phyloP scores from a whole-genome alignment of 352 stramenopile genomes.

The Peronospora farinosa region DNA sequence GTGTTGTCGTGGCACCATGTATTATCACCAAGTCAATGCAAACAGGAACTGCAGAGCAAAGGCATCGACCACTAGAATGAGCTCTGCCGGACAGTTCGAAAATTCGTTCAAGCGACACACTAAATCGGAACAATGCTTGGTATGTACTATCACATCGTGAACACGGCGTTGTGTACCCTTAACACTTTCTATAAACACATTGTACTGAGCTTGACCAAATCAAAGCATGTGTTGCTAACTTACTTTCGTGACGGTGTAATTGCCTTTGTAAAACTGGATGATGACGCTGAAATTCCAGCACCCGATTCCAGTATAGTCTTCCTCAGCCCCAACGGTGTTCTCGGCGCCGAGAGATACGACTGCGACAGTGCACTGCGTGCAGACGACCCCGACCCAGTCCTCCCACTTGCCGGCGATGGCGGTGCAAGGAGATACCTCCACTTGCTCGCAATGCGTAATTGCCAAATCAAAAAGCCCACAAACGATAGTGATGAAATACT shows the following conservation, averaged over 20 bases:
- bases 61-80: slow-evolving; percentile 22
- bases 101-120: no score
- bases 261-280: slow-evolving; percentile 12
- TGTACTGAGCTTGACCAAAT: no score
- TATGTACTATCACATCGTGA: not conserved
- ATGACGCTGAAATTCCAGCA: not conserved
- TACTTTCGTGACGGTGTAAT: not conserved
- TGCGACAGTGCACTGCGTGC: slow-evolving; percentile 6
- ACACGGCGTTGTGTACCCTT: not conserved
- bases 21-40: slow-evolving; percentile 1
- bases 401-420: slow-evolving; percentile 17
- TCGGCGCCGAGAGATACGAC: slow-evolving; percentile 18
- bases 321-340: slow-evolving; percentile 20
- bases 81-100: slow-evolving; percentile 4
- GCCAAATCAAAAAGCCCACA: slow-evolving; percentile 47
- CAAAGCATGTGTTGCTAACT: no score
- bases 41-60: slow-evolving; percentile 16
- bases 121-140: no score
- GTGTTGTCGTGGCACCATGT: not conserved
- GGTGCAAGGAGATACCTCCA: slow-evolving; percentile 69
- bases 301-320: slow-evolving; percentile 17
- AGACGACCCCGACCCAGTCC: slow-evolving; percentile 6
- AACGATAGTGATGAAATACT: slow-evolving; percentile 48
- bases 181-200: no score
- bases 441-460: slow-evolving; percentile 63